Evolutionary conservation across 2,329 filamentous ascomycete genomes (phyloP), one percentile per base, ranked within the genome.

Genomic region (Beauveria sp.): DNA sequence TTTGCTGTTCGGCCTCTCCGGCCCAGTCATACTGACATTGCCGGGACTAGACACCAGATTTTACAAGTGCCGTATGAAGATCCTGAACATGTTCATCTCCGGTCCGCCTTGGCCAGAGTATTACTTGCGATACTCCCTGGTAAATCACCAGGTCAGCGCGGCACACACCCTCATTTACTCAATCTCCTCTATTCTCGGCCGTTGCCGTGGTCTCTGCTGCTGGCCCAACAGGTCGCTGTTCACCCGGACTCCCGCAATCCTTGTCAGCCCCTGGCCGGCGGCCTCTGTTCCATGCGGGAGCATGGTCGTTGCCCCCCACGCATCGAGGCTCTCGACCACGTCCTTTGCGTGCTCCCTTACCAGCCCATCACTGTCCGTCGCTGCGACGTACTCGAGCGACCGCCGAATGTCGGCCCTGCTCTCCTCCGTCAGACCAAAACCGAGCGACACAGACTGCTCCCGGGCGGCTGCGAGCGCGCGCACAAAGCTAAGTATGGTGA

Each of bases 331-430:
- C 70, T 90, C 88, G 12, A 86, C 71, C n/a, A 88, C 86, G 66
- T 86, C 86, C 38, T 74, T 75, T 2, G 87, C 87, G 71, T 91
- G 88, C 66, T 86, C 80, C 64, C 80, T 80, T 12, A 90, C 88
- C 48, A 92, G 73, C 0, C 82, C 87, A 69, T 92, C 89, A 26
- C 79, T 81, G 71, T 92, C 89, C 26, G 84, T 86, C 45, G 75
- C 78, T 7, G 80, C 79, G n/a, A 89, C 79, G 71, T 90, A 91
- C 57, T 74, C 73, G 46, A 91, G 70, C 10, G 87, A 82, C 53
- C 82, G 78, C 66, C 80, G 72, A n/a, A 91, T 81, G 60, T 90
- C 85, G 31, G 80, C 77, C 56, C 83, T 78, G 67, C 83, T 87
- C 64, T 78, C 73, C 18, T 80, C 76, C 2, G 79, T 81, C 48